Evolutionary conservation across 2,329 filamentous ascomycete genomes (phyloP), one percentile per base, ranked within the genome.

Genomic region (Hymenoscyphus albidus): DNA sequence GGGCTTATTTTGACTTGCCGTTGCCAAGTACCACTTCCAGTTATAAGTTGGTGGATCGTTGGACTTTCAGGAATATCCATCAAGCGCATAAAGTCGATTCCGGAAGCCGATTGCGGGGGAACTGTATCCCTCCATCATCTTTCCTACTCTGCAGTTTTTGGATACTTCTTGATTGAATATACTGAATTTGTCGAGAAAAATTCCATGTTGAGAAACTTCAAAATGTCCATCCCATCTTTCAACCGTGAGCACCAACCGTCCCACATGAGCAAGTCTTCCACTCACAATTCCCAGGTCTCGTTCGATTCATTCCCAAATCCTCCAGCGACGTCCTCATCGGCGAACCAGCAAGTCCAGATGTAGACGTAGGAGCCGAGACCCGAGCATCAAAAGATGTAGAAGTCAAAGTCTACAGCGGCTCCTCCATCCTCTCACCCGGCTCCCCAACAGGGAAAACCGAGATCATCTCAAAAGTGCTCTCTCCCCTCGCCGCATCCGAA

Each of bases 331-430:
- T 84, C 62, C 76, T 85, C 58, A 82, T 87, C 69, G 85, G 85
- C 40, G 80, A 88, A 70, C 85, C 85, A 1, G 75, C 80, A 40
- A 80, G 85, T 65, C 74, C 77, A 27, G 74, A 79, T 10, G 67
- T 86, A 39, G 85, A 88, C 70, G 82, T 89, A 56, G 86, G 85
- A 56, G 73, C 80, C 32, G 85, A 85, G 16, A 74, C 87, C 35
- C 80, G 81, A 67, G 80, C 83, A 57, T 83, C 83, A 42, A 77
- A 84, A 66, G 81, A 87, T 51, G 84, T 88, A 42, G 71, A 79
- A 35, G 84, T 85, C 57, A 78, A 79, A 51, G 78, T 86, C 6
- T 88, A 84, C 76, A 84, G 81, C 31, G 86, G 86, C 18, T 77
- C 76, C 1, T 88, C 86, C 1, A 82, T 86, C 1, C 75, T 88